phyloP scores from a whole-genome alignment of 345 rosid species.

The Trapa bicornis region DNA sequence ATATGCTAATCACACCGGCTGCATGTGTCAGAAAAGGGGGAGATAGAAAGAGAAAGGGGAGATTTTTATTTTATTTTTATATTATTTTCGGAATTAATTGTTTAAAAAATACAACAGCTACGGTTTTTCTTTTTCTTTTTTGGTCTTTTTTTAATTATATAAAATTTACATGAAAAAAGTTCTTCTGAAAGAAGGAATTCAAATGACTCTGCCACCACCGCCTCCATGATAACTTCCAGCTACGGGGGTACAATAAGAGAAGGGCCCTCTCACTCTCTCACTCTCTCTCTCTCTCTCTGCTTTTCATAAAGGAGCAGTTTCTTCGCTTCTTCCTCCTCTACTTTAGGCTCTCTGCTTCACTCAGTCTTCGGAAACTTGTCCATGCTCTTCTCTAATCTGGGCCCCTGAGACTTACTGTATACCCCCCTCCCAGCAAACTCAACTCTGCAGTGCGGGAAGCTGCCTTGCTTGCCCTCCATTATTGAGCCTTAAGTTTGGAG shows the following conservation, averaged over 20 bases:
- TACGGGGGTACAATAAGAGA: neutral
- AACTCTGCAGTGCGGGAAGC: neutral
- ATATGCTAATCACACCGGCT: neutral
- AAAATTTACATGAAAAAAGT: too few relatives aligned
- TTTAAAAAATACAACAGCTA: too few relatives aligned
- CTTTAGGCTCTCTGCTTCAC: neutral
- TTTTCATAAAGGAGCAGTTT: slow-evolving; percentile 26
- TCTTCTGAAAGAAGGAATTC: too few relatives aligned
- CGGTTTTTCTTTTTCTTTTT: too few relatives aligned
- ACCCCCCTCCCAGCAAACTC: neutral
- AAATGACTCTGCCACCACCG: neutral
- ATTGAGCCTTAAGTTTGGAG: neutral
- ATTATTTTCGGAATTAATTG: too few relatives aligned
- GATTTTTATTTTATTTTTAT: too few relatives aligned
- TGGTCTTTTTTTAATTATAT: too few relatives aligned
- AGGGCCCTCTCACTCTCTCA: neutral
- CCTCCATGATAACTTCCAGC: neutral
- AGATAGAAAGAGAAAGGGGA: too few relatives aligned
- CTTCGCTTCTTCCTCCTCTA: slow-evolving; percentile 2
- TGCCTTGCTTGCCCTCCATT: neutral
- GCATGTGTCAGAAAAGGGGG: too few relatives aligned
- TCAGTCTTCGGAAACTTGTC: neutral
- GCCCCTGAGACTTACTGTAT: neutral
- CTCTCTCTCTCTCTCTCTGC: neutral
- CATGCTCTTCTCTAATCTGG: neutral